These are phyloP conservation scores for Carex cristatella DNA, from an alignment of 176 grass and related monocot species.

Conservation along the genomic window DNA sequence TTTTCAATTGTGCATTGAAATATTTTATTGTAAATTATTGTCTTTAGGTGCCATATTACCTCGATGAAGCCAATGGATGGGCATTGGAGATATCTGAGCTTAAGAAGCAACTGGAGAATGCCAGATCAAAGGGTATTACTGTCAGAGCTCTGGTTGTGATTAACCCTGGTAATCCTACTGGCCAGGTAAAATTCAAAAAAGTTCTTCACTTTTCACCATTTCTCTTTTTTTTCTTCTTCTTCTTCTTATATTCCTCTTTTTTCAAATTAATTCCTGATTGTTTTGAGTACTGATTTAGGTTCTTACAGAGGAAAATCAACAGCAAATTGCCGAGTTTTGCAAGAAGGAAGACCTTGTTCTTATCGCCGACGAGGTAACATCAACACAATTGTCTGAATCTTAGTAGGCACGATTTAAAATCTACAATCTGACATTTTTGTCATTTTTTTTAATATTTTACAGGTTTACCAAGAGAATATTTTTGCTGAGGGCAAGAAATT, in stretches of 20 bases:
- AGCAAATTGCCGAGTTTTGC: constrained; percentile 64
- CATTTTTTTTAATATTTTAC: constrained; percentile 18
- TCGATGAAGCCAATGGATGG: constrained; percentile 53
- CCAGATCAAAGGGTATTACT: constrained; percentile 39
- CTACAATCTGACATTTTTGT: not conserved
- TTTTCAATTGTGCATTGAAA: not conserved
- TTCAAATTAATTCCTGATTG: not conserved
- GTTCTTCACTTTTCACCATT: constrained; percentile 2
- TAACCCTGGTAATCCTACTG: constrained; percentile 85
- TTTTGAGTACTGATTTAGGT: constrained; percentile 36
- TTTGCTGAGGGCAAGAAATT: constrained; percentile 59
- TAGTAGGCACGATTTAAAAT: not conserved
- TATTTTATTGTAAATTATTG: not conserved
- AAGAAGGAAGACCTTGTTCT: constrained; percentile 64
- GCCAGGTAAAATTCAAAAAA: constrained; percentile 37
- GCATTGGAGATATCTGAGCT: constrained; percentile 40
- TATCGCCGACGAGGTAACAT: constrained; percentile 68
- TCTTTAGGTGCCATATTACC: constrained; percentile 70
- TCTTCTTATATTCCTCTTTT: not conserved
- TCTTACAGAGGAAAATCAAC: constrained; percentile 46
- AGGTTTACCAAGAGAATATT: constrained; percentile 90
- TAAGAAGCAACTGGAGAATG: constrained; percentile 59
- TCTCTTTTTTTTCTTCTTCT: not conserved
- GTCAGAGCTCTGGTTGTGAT: constrained; percentile 70
- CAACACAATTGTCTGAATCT: constrained; percentile 9